Conservation (phyloP, 2,329 filamentous ascomycete species). For the Hypoxylon sp. region DNA sequence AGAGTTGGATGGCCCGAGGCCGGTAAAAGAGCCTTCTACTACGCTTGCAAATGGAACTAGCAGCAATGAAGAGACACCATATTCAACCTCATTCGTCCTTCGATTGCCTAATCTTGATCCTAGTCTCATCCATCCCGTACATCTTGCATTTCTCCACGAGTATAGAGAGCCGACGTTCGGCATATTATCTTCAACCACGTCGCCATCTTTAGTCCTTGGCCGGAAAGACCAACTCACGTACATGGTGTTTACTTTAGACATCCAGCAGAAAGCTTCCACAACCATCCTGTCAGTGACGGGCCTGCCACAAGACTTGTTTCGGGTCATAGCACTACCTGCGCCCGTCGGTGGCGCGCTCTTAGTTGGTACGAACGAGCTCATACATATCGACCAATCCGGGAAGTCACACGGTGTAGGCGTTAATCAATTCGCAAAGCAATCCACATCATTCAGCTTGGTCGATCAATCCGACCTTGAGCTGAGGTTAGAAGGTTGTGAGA, state of each 20-base stretch:
- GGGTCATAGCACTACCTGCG: constrained; percentile 84
- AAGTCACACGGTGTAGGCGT: constrained; percentile 94
- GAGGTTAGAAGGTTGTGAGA: constrained; percentile 83
- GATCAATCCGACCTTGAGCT: constrained; percentile 88
- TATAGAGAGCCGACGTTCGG: constrained; percentile 98
- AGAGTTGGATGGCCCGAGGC: constrained; percentile 79
- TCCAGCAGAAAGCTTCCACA: constrained; percentile 93
- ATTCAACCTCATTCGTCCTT: constrained; percentile 92
- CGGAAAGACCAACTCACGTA: constrained; percentile 90
- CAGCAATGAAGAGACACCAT: constrained; percentile 76
- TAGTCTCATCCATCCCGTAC: constrained; percentile 86
- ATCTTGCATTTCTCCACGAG: constrained; percentile 94
- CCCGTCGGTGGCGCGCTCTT: constrained; percentile 92
- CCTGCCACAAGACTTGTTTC: constrained; percentile 88
- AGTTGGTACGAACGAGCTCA: constrained; percentile 88
- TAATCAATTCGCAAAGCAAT: constrained; percentile 87
- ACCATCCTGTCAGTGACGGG: constrained; percentile 88
- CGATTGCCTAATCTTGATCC: constrained; percentile 91
- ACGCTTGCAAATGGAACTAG: constrained; percentile 62
- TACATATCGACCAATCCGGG: constrained; percentile 96
- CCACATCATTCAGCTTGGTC: constrained; percentile 85
- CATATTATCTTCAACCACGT: constrained; percentile 83
- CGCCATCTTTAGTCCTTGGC: constrained; percentile 82
- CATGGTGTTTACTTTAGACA: constrained; percentile 93
- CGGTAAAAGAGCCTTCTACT: constrained; percentile 62